These are phyloP conservation scores for Schoenoplectus tabernaemontani DNA, from an alignment of 202 grass and related monocot genomes.

Conservation along the genomic window DNA sequence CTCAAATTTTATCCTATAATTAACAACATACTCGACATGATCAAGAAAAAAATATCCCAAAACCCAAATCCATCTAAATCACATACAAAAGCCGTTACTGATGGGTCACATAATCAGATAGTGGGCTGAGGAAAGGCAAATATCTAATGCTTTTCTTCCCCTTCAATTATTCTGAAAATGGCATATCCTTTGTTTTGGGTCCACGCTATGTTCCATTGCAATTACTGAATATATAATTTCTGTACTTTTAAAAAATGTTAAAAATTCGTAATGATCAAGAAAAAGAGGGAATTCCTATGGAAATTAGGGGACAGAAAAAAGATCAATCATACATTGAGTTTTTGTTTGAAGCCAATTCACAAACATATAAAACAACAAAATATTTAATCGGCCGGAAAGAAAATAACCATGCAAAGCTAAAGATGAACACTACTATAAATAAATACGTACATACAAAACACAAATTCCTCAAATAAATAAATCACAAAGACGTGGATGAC, in stretches of 20 bases:
- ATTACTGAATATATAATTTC: no score
- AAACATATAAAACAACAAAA: background rate
- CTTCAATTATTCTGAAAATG: background rate
- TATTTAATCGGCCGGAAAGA: background rate
- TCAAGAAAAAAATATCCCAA: background rate
- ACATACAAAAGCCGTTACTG: background rate
- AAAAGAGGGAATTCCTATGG: no score
- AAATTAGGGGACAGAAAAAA: no score
- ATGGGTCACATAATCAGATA: background rate
- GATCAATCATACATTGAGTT: background rate
- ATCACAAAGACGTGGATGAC: background rate
- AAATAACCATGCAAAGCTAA: background rate
- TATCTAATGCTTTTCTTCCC: background rate
- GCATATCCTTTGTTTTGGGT: background rate
- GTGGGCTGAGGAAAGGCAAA: background rate
- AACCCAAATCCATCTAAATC: background rate
- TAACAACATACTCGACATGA: no score
- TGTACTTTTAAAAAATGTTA: background rate
- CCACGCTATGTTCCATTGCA: background rate
- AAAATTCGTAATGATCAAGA: background rate
- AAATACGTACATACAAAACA: background rate
- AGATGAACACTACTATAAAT: background rate
- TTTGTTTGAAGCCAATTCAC: background rate
- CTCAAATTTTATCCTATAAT: no score
- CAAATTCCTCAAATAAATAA: slow-evolving; percentile 8